Percentiles rank a stretch among this genome's conserved stretches.
These are phyloP conservation scores for Fistulifera solaris DNA, from an alignment of 108 stramenopile genomes.

Conservation along the genomic window DNA sequence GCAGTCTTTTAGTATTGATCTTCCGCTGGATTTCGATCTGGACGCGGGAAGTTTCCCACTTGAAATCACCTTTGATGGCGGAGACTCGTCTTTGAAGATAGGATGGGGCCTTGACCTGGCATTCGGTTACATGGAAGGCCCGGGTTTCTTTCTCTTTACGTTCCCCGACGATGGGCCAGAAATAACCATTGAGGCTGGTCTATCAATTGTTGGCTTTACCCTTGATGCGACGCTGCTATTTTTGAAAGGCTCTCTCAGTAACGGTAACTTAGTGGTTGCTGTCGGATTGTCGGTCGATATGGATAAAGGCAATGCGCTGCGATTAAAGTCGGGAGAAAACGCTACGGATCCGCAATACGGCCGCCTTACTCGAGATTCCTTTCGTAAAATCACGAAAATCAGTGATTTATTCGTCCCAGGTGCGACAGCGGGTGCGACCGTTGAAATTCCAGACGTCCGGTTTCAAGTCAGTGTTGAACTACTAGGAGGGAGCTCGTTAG, in stretches of 20 bases:
- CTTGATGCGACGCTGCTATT: slow-evolving; percentile 19
- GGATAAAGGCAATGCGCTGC: slow-evolving; percentile 19
- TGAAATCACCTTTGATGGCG: slow-evolving; percentile 6
- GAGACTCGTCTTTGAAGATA: slow-evolving; percentile 5
- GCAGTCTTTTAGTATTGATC: slow-evolving; percentile 1
- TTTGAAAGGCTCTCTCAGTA: slow-evolving; percentile 10
- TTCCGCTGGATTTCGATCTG: slow-evolving; percentile 15
- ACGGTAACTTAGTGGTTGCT: slow-evolving; percentile 15
- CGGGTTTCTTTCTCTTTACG: slow-evolving; percentile 25
- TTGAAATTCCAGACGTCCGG: no score
- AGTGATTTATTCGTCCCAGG: slow-evolving; percentile 14
- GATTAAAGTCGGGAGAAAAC: slow-evolving; percentile 7
- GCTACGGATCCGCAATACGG: slow-evolving; percentile 14
- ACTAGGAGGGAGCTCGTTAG: neutral
- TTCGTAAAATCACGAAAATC: slow-evolving; percentile 8
- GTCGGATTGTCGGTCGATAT: slow-evolving; percentile 27
- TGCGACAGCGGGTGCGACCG: slow-evolving; percentile 11
- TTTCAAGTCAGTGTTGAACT: slow-evolving; percentile 4
- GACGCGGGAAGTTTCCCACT: slow-evolving; percentile 13
- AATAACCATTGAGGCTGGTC: slow-evolving; percentile 10
- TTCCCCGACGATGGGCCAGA: slow-evolving; percentile 13
- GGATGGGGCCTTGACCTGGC: slow-evolving; percentile 18
- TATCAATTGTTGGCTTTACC: slow-evolving; percentile 2
- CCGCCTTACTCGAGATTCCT: slow-evolving; percentile 10
- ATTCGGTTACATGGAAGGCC: slow-evolving; percentile 20